These are phyloP conservation scores for Ophiostoma perfectum DNA, from an alignment of 2,329 filamentous ascomycete genomes.

Conservation along the genomic window DNA sequence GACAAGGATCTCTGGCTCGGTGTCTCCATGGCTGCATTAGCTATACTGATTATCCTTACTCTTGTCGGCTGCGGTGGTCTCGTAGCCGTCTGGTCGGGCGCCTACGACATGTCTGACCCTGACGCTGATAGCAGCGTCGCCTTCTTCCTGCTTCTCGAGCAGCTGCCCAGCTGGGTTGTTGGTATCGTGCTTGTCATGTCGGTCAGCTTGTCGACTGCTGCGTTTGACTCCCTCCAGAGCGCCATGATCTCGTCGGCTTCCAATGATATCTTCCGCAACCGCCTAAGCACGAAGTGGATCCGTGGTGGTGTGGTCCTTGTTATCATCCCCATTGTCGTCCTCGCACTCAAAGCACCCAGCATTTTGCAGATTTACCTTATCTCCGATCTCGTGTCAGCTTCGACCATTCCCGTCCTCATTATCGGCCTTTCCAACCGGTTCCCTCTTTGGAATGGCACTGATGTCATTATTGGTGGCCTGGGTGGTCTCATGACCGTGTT, in stretches of 20 bases:
- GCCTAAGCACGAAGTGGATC: conserved; percentile 68
- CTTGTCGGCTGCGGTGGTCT: conserved; percentile 69
- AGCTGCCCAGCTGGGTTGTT: conserved; percentile 73
- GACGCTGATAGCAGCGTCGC: conserved; percentile 58
- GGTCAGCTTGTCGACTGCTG: conserved; percentile 67
- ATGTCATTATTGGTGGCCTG: conserved; percentile 71
- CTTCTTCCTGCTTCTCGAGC: conserved; percentile 68
- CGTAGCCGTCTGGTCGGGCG: conserved; percentile 72
- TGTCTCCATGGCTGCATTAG: conserved; percentile 59
- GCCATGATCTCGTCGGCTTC: conserved; percentile 76
- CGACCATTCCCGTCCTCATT: conserved; percentile 67
- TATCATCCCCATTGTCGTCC: conserved; percentile 67
- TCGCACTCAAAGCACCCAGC: conserved; percentile 67
- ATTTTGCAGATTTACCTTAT: conserved; percentile 80
- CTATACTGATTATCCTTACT: conserved; percentile 63
- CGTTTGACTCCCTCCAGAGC: conserved; percentile 75
- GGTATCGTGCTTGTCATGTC: conserved; percentile 78
- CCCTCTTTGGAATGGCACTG: conserved; percentile 75
- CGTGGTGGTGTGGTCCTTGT: conserved; percentile 63
- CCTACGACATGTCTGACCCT: conserved; percentile 55
- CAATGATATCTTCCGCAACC: conserved; percentile 81
- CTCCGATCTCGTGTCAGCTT: conserved; percentile 71
- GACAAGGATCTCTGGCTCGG: conserved; percentile 75
- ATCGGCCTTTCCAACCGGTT: conserved; percentile 61
- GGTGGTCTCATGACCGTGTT: conserved; percentile 76